phyloP scores from a whole-genome alignment of 495 filamentous ascomycete genomes.

The Neurospora sp. region DNA sequence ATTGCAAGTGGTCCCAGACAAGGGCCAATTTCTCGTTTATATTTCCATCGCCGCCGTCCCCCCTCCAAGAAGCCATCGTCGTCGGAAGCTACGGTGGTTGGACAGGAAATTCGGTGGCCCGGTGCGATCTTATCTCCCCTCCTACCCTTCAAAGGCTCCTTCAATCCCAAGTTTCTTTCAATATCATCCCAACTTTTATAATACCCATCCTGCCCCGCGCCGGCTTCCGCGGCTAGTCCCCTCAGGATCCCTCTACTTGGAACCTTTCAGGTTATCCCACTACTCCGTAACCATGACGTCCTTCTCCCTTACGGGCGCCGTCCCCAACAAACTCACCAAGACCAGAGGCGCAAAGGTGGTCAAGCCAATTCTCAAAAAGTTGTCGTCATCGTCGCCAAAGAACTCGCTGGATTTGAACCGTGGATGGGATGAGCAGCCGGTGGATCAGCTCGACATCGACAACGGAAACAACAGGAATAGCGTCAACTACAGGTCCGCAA shows the following conservation, averaged over 20 bases:
- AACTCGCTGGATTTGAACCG: slow-evolving; percentile 45
- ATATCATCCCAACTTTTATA: slow-evolving; percentile 9
- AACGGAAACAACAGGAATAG: slow-evolving; percentile 6
- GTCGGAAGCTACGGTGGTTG: neutral
- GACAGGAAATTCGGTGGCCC: neutral
- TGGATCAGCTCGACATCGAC: slow-evolving; percentile 19
- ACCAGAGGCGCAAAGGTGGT: slow-evolving; percentile 28
- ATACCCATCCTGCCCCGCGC: slow-evolving; percentile 1
- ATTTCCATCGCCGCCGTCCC: neutral
- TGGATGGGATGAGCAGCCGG: slow-evolving; percentile 39
- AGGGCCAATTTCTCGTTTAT: slow-evolving; percentile 1
- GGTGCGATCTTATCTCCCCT: neutral
- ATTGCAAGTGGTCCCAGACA: neutral
- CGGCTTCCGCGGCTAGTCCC: neutral
- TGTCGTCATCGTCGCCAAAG: slow-evolving; percentile 42
- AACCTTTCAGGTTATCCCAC: slow-evolving; percentile 2
- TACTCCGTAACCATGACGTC: slow-evolving; percentile 26
- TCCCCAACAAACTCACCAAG: slow-evolving; percentile 33
- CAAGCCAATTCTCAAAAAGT: slow-evolving; percentile 47
- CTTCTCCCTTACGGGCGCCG: slow-evolving; percentile 19
- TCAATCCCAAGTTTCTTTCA: slow-evolving; percentile 1
- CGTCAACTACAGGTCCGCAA: slow-evolving; percentile 10
- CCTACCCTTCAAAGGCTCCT: neutral
- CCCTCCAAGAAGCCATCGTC: neutral
- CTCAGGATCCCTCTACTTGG: neutral